Evolutionary conservation across 2,329 filamentous ascomycete species (phyloP).

Genomic region (Sphaerulina musiva): DNA sequence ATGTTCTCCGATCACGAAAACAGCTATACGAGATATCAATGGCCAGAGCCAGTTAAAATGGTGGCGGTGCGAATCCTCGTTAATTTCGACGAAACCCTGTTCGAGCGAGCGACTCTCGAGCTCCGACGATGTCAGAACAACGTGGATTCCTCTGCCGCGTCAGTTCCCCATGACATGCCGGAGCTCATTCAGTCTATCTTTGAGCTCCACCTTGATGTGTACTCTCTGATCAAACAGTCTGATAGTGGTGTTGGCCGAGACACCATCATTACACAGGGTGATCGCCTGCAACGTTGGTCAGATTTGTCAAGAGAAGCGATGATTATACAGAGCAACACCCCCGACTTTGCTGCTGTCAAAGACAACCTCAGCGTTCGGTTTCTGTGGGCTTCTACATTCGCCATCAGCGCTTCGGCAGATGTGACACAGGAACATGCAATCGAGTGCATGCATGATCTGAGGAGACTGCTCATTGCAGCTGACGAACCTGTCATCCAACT

Average conservation of each 20-base stretch:
- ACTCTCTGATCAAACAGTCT: slow-evolving; percentile 55
- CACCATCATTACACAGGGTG: slow-evolving; percentile 49
- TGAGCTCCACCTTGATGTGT: slow-evolving; percentile 62
- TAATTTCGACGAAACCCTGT: slow-evolving; percentile 50
- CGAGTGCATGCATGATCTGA: slow-evolving; percentile 57
- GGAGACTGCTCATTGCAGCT: slow-evolving; percentile 45
- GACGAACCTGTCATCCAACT: slow-evolving; percentile 53
- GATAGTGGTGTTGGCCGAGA: slow-evolving; percentile 50
- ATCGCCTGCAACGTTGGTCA: slow-evolving; percentile 56
- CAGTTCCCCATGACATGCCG: slow-evolving; percentile 35
- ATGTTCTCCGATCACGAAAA: slow-evolving; percentile 18
- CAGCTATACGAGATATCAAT: slow-evolving; percentile 49
- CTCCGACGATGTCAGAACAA: slow-evolving; percentile 5
- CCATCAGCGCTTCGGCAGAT: slow-evolving; percentile 52
- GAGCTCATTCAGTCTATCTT: slow-evolving; percentile 56
- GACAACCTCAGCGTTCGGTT: slow-evolving; percentile 52
- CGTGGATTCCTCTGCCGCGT: not conserved
- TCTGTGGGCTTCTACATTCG: slow-evolving; percentile 60
- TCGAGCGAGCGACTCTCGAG: slow-evolving; percentile 24
- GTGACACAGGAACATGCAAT: slow-evolving; percentile 54
- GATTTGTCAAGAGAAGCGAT: slow-evolving; percentile 52
- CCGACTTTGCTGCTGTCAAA: slow-evolving; percentile 19
- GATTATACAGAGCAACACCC: slow-evolving; percentile 32
- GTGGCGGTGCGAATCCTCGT: slow-evolving; percentile 49
- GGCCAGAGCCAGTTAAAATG: slow-evolving; percentile 52